A percentile compares a stretch with the other conserved stretches of the same genome.
phyloP scores from a whole-genome alignment of 495 filamentous ascomycete genomes.

The Sordaria brevicollis region DNA sequence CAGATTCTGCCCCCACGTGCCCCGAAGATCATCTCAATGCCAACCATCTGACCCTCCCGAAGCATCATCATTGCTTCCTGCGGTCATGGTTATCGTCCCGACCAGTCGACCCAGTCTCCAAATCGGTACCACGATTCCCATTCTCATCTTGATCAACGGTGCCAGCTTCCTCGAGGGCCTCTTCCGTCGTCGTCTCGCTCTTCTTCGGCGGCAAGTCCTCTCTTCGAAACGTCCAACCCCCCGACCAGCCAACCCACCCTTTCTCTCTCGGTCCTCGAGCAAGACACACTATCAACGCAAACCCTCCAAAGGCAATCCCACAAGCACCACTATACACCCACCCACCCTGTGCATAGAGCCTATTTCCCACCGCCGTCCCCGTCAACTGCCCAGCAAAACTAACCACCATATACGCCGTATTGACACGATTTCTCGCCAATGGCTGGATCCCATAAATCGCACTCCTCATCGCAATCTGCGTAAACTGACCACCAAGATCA shows the following conservation, averaged over 20 bases:
- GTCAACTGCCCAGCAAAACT: conserved; percentile 67
- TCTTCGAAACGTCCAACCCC: conserved; percentile 47
- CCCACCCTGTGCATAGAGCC: conserved; percentile 55
- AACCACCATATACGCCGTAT: conserved; percentile 74
- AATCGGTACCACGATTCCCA: neutral
- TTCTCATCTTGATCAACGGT: neutral
- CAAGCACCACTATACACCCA: conserved; percentile 61
- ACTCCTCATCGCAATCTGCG: conserved; percentile 64
- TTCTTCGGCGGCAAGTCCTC: conserved; percentile 19
- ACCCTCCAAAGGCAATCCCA: conserved; percentile 55
- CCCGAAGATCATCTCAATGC: neutral
- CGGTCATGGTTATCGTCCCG: neutral
- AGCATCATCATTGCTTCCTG: neutral
- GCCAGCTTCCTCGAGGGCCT: conserved; percentile 5
- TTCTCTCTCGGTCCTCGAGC: conserved; percentile 57
- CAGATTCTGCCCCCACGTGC: neutral
- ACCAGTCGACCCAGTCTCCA: neutral
- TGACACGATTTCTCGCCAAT: conserved; percentile 63
- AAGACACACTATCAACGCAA: conserved; percentile 47
- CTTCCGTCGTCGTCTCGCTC: conserved; percentile 1
- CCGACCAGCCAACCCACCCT: conserved; percentile 67
- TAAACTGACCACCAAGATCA: conserved; percentile 65
- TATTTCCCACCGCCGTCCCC: conserved; percentile 64
- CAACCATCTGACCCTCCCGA: neutral
- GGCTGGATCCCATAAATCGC: conserved; percentile 64